phyloP scores from a whole-genome alignment of 2,329 filamentous ascomycete species.

The Coniella vitis region DNA sequence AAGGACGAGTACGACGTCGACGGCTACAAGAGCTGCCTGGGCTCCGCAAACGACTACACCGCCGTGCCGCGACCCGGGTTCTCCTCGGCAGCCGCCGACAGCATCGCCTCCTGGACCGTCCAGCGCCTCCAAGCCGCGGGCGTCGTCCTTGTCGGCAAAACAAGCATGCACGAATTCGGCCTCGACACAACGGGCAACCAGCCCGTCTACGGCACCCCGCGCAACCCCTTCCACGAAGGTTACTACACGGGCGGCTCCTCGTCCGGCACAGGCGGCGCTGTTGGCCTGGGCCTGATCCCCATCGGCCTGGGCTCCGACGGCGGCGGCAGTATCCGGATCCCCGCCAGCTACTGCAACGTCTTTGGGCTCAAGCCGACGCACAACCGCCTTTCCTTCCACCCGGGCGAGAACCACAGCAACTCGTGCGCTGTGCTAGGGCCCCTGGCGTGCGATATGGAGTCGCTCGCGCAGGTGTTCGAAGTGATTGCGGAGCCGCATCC shows the following conservation, averaged over 20 bases:
- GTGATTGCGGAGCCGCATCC: conserved; percentile 59
- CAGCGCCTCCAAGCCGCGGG: conserved; percentile 64
- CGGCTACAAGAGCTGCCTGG: conserved; percentile 64
- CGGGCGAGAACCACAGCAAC: conserved; percentile 50
- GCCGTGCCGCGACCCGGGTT: conserved; percentile 26
- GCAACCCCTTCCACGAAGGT: conserved; percentile 63
- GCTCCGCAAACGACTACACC: conserved; percentile 55
- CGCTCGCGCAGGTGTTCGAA: conserved; percentile 59
- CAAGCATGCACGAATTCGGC: conserved; percentile 71
- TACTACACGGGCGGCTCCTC: conserved; percentile 78
- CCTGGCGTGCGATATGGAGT: conserved; percentile 59
- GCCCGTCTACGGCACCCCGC: conserved; percentile 63
- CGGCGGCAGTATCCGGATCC: conserved; percentile 68
- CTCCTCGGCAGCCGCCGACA: conserved; percentile 28
- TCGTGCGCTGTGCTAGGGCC: conserved; percentile 62
- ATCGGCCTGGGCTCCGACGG: conserved; percentile 67
- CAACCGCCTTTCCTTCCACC: conserved; percentile 55
- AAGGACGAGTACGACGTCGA: conserved; percentile 73
- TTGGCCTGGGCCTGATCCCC: conserved; percentile 63
- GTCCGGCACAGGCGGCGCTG: conserved; percentile 64
- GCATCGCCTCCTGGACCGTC: conserved; percentile 61
- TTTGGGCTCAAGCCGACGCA: conserved; percentile 70
- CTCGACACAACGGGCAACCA: conserved; percentile 73
- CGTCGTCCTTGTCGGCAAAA: conserved; percentile 64
- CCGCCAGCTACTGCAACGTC: conserved; percentile 63